These are phyloP conservation scores for Picochlorum costavermella DNA, from an alignment of 139 green algal species.

Conservation along the genomic window DNA sequence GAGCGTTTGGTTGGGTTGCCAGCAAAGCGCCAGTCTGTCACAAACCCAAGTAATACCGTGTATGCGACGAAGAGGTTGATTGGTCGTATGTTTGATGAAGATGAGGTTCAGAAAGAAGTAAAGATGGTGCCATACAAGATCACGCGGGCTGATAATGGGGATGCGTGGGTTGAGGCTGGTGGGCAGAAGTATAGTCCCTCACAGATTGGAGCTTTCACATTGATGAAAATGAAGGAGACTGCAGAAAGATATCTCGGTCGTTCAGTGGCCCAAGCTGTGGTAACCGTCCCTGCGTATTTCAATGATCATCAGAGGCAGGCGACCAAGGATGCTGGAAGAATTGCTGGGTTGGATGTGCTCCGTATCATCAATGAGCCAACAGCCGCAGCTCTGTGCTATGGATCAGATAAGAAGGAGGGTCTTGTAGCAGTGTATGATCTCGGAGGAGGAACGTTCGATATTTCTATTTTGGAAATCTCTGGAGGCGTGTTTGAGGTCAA, in stretches of 20 bases:
- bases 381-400: constrained; percentile 90
- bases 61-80: constrained; percentile 98
- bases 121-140: constrained; percentile 99
- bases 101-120: constrained; percentile 84
- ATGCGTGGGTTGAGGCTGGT: constrained; percentile 94
- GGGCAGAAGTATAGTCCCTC: constrained; percentile 86
- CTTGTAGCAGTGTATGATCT: constrained; percentile 90
- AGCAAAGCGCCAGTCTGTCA: constrained; percentile 96
- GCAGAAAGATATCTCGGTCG: constrained; percentile 92
- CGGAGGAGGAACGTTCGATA: constrained; percentile 94
- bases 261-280: constrained; percentile 77
- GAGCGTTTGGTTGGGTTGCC: constrained; percentile 89
- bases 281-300: constrained; percentile 99
- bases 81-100: constrained; percentile 82
- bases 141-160: constrained; percentile 74
- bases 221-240: constrained; percentile 98
- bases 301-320: constrained; percentile 96
- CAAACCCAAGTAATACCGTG: constrained; percentile 94
- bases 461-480: constrained; percentile 98
- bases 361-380: constrained; percentile 99
- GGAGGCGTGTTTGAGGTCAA: constrained; percentile 92
- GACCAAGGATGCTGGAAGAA: constrained; percentile 71
- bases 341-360: constrained; percentile 83
- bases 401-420: constrained; percentile 94
- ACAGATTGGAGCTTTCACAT: constrained; percentile 87